Percentiles rank a stretch among this genome's conserved stretches.
Evolutionary conservation across 2,329 filamentous ascomycete species (phyloP).

Genomic region (Fusarium odoratissimum): DNA sequence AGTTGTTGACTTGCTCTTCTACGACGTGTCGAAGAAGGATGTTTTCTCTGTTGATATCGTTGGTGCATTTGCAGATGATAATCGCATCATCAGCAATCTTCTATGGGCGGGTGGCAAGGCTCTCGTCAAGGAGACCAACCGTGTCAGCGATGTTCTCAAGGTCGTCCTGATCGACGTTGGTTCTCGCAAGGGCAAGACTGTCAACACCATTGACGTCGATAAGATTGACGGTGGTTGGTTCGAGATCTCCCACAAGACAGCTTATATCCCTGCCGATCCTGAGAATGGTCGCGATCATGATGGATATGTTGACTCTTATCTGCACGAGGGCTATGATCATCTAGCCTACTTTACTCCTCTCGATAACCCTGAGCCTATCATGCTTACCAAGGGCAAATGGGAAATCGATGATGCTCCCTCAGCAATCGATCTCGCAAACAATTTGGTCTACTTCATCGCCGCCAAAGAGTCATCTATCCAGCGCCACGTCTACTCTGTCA

Average conservation of each 20-base stretch:
- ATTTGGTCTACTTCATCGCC: constrained; percentile 89
- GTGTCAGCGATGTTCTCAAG: constrained; percentile 91
- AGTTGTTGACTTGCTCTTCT: constrained; percentile 87
- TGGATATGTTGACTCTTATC: constrained; percentile 92
- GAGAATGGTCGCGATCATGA: constrained; percentile 80
- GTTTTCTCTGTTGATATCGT: constrained; percentile 83
- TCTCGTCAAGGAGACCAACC: constrained; percentile 90
- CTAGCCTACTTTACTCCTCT: constrained; percentile 92
- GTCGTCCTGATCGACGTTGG: constrained; percentile 86
- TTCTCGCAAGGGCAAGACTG: constrained; percentile 77
- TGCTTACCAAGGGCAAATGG: constrained; percentile 91
- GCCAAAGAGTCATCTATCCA: constrained; percentile 91
- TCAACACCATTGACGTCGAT: constrained; percentile 82
- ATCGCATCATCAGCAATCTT: constrained; percentile 92
- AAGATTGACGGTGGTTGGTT: constrained; percentile 97
- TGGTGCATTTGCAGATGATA: constrained; percentile 80
- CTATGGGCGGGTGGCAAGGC: constrained; percentile 90
- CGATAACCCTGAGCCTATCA: constrained; percentile 81
- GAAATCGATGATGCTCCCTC: constrained; percentile 90
- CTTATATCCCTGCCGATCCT: constrained; percentile 86
- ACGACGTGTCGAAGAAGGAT: constrained; percentile 81
- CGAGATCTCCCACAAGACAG: constrained; percentile 88
- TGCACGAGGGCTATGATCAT: constrained; percentile 89
- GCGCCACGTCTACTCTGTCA: constrained; percentile 91
- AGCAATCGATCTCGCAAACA: constrained; percentile 84